Base-by-base conservation (phyloP, 345 rosid species). In the Gossypium raimondii region DNA sequence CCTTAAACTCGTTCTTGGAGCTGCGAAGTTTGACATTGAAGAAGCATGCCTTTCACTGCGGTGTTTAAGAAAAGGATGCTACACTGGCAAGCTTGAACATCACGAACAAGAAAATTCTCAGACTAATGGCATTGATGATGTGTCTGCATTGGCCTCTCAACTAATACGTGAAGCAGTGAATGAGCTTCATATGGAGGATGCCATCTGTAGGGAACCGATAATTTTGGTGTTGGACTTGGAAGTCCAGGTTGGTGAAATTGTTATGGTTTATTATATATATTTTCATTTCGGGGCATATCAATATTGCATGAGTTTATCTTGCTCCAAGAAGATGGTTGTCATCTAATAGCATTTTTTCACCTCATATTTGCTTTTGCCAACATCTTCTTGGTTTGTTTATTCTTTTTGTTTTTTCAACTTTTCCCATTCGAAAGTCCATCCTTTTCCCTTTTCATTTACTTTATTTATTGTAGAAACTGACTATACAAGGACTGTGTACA, bases 151-250 rank as follows among this genome's bases (percentile, higher is more conserved):
- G 80, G 93, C 97, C 60, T 83, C 82, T 78, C 88, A 86, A 79
- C 75, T 93, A 75, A 76, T 95, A 73, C 57, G 63, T 47, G 90
- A 88, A 56, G 93, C 97, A 68, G 75, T 85, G 62, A 76, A 79
- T 77, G 87, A 89, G 78, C 88, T 91, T 64, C 79, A 81, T 68
- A 80, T 75, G 72, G 88, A 83, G 11, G 86, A 79, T 8, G 14
- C 73, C 74, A 70, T 61, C 70, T 57, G 69, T 34, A 87, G 91
- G 80, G 97, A 89, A 70, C 91, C 99, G 45, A 78, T 86, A 66
- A 85, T 91, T 77, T 78, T 95, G 72, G 98, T 93, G 76, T 77
- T 89, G 70, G 99, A 91, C 73, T 68, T 74, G 72, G 98, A 90
- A 78, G 87, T 93, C 75, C 99, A 95, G 99, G 99, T 93, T 57